Base-by-base conservation (phyloP, 2,329 filamentous ascomycete genomes). In the Sarocladiaceae sp. region DNA sequence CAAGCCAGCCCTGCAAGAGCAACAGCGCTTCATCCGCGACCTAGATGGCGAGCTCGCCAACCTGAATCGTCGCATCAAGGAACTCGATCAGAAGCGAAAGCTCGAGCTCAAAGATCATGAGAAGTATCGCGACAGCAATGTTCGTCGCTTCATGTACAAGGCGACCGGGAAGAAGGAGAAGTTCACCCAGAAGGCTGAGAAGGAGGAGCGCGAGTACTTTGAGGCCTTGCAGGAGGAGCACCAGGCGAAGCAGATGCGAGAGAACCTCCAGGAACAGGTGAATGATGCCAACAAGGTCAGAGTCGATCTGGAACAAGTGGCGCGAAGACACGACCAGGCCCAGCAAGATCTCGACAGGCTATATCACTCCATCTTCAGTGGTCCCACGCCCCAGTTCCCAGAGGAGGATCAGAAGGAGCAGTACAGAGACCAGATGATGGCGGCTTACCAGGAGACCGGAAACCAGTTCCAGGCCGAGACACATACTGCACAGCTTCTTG, bases 51-150 rank as follows among this genome's bases (percentile, higher is more conserved):
- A 78, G 50, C 65, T 77, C 28, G 44, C 51, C 0, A 56, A 58
- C 1, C 66, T 69, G 1, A 62, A 72, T 51, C 63, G 66, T 39
- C 65, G 66, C 36, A 64, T 80, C n/a, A 53, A 58, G 3, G 55
- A 60, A 2, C 64, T 79, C 6, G 69, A 75, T 25, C 49, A 52
- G n/a, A 66, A 68, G 49, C 73, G 76, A 6, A 64, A 68, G 20
- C 69, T 72, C 52, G 76, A 81, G 58, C 70, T 75, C 37, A 72
- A 72, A 44, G 76, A 79, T 13, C 77, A 82, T 55, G 67, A 77
- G 51, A 73, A 71, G 51, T 79, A 80, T 59, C 74, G 76, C 52
- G 74, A 80, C 64, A 76, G 73, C 40, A 72, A 75, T 46, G 66
- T 80, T 59, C 72, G 70, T 51, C 75, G 78, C 35, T 77, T 79